Evolutionary conservation across 2,329 filamentous ascomycete species (phyloP).

Genomic region (Venturia carpophila): DNA sequence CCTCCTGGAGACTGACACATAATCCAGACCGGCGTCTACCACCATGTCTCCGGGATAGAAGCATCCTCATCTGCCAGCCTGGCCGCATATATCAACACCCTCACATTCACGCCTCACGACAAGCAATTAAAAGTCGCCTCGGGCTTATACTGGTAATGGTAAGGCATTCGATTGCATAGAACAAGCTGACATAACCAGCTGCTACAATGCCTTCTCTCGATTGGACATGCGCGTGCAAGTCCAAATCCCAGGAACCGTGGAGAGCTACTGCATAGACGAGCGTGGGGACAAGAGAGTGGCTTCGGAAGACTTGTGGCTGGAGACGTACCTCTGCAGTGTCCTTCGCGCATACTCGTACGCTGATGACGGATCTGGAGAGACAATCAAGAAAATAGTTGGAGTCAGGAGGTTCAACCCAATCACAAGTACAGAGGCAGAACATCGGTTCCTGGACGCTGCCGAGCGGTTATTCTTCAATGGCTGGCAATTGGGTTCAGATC

Average conservation of each 20-base stretch:
- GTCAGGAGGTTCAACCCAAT: constrained; percentile 95
- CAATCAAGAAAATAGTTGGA: constrained; percentile 95
- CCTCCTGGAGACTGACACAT: not conserved
- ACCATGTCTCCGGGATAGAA: constrained; percentile 95
- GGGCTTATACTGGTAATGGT: constrained; percentile 77
- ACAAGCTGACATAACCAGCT: constrained; percentile 44
- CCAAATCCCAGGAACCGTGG: constrained; percentile 89
- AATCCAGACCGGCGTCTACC: constrained; percentile 76
- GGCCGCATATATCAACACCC: constrained; percentile 95
- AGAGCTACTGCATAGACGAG: constrained; percentile 96
- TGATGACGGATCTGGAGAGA: constrained; percentile 87
- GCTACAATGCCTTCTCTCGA: constrained; percentile 98
- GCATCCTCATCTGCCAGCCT: constrained; percentile 95
- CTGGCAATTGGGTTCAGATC: constrained; percentile 93
- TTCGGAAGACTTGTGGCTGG: constrained; percentile 90
- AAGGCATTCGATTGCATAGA: constrained; percentile 9
- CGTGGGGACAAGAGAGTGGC: constrained; percentile 89
- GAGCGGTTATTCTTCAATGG: constrained; percentile 93
- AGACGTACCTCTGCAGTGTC: constrained; percentile 94
- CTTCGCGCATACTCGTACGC: constrained; percentile 93
- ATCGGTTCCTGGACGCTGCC: constrained; percentile 88
- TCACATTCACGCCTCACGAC: constrained; percentile 82
- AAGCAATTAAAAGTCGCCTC: constrained; percentile 85
- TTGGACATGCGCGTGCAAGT: constrained; percentile 98
- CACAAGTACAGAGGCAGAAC: constrained; percentile 95